Evolutionary conservation across 306 rosid genomes (phyloP).

Genomic region (Cucumis hystrix): DNA sequence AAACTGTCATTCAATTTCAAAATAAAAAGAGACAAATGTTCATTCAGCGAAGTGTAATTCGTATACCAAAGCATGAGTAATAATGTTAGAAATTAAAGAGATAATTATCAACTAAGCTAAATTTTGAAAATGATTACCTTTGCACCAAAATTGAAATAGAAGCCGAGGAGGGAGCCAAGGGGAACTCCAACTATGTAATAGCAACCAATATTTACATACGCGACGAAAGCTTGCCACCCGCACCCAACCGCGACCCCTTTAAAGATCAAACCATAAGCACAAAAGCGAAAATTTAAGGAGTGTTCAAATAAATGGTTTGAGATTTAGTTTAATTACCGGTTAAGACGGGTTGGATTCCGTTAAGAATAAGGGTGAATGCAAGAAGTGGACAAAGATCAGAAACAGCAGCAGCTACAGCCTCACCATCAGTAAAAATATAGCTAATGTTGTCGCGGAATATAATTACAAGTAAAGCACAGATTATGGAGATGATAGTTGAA

Average conservation of each 20-base stretch:
- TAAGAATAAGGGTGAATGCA: slow-evolving; percentile 43
- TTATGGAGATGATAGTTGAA: slow-evolving; percentile 23
- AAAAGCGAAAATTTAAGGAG: neutral
- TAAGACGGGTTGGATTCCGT: slow-evolving; percentile 58
- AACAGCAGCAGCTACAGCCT: slow-evolving; percentile 39
- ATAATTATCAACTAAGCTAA: neutral
- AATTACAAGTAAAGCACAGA: slow-evolving; percentile 35
- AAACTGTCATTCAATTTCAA: neutral
- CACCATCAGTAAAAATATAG: slow-evolving; percentile 46
- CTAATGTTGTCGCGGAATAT: slow-evolving; percentile 38
- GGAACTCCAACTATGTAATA: slow-evolving; percentile 54
- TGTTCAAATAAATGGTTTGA: too few relatives aligned
- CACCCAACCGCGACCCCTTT: slow-evolving; percentile 77
- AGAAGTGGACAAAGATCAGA: slow-evolving; percentile 47
- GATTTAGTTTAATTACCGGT: slow-evolving; percentile 22
- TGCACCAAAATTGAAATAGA: slow-evolving; percentile 46
- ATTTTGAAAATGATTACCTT: slow-evolving; percentile 19
- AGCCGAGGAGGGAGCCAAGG: slow-evolving; percentile 49
- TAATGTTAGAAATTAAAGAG: too few relatives aligned
- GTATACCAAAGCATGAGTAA: too few relatives aligned
- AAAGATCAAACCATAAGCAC: neutral
- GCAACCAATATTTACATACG: slow-evolving; percentile 59
- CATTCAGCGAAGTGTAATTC: too few relatives aligned
- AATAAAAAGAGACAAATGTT: neutral
- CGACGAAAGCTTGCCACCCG: slow-evolving; percentile 73